Conservation (phyloP, 768 basidiomycete species). For the Kwoniella heveanensis region DNA sequence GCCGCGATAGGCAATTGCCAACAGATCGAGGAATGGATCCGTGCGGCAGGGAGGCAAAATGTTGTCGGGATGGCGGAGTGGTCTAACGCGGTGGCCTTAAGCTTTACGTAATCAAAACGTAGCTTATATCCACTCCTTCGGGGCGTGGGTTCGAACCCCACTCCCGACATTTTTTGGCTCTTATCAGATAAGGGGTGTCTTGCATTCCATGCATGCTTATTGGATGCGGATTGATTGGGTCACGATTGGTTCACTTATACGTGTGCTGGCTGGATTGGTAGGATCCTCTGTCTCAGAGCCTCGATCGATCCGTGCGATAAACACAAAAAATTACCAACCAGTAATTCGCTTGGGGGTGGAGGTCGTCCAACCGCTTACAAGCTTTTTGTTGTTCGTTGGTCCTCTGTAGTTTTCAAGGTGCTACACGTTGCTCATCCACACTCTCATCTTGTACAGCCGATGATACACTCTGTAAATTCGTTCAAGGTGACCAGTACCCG, state of each 20-base stretch:
- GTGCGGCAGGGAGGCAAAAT: neutral
- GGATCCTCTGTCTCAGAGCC: too few relatives aligned
- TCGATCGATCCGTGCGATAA: too few relatives aligned
- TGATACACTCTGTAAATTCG: too few relatives aligned
- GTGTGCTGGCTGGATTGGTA: too few relatives aligned
- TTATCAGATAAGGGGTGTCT: neutral
- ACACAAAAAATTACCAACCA: too few relatives aligned
- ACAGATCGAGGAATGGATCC: too few relatives aligned
- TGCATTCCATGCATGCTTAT: neutral
- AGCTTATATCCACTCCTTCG: constrained; percentile 15
- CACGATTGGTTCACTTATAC: too few relatives aligned
- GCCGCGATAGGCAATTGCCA: neutral
- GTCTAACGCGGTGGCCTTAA: constrained; percentile 35
- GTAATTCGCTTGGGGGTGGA: constrained; percentile 1
- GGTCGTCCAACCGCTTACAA: neutral
- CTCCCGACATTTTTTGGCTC: constrained; percentile 13
- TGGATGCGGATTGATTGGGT: neutral
- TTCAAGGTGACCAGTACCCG: too few relatives aligned
- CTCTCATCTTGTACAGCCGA: too few relatives aligned
- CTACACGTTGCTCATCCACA: neutral
- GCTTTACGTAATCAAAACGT: constrained; percentile 10
- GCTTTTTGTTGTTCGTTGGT: constrained; percentile 6
- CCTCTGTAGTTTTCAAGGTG: neutral
- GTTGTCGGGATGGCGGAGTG: constrained; percentile 26
- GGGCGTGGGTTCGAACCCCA: constrained; percentile 34